Evolutionary conservation across 1,284 basidiomycete species (phyloP).

Genomic region (Pseudozyma thailandica): DNA sequence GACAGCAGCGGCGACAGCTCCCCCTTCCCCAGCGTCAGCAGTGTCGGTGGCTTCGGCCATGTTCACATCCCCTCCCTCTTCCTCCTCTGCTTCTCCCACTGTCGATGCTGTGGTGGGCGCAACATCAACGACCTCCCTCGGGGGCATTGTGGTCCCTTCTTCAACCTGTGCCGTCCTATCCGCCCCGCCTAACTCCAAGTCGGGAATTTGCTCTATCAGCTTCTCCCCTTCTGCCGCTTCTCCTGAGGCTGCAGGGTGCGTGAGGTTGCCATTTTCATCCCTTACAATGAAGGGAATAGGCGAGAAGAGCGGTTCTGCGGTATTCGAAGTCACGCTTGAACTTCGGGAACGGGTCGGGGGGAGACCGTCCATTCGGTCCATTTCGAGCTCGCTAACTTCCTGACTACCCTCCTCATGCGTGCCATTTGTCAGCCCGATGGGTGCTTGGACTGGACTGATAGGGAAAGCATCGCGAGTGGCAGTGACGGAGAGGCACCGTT

Average conservation of each 20-base stretch:
- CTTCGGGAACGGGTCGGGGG: slow-evolving; percentile 12
- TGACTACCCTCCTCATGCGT: not conserved
- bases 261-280: slow-evolving; percentile 17
- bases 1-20: slow-evolving; percentile 6
- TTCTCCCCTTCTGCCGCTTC: not conserved
- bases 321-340: slow-evolving; percentile 5
- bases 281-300: slow-evolving; percentile 36
- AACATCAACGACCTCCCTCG: slow-evolving; percentile 20
- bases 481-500: slow-evolving; percentile 44
- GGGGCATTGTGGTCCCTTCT: too few relatives aligned
- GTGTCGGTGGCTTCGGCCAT: not conserved
- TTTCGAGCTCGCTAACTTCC: slow-evolving; percentile 25
- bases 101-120: slow-evolving; percentile 1
- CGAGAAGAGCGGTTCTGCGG: slow-evolving; percentile 36
- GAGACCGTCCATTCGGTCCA: slow-evolving; percentile 39
- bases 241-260: not conserved
- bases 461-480: slow-evolving; percentile 51
- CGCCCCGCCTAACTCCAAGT: slow-evolving; percentile 34
- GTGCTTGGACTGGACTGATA: slow-evolving; percentile 29
- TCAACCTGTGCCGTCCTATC: slow-evolving; percentile 15
- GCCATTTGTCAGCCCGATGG: slow-evolving; percentile 8
- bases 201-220: slow-evolving; percentile 17
- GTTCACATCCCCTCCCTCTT: not conserved
- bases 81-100: not conserved
- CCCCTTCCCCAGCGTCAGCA: not conserved